phyloP scores from a whole-genome alignment of 768 basidiomycete genomes.

The Agrocybe praecox region DNA sequence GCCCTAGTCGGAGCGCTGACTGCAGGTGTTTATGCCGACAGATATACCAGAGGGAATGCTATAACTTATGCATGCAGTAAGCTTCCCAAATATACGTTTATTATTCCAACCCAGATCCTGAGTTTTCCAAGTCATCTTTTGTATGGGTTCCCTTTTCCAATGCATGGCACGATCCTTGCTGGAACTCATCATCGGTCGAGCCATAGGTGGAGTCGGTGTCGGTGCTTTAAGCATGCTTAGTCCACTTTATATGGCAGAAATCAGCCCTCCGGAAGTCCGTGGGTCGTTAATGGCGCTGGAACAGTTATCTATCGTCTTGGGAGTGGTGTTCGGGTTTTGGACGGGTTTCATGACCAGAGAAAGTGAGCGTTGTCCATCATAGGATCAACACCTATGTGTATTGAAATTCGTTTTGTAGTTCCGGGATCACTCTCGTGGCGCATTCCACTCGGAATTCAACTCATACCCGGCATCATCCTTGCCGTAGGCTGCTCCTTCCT shows the following conservation, averaged over 20 bases:
- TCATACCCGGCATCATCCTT: constrained; percentile 69
- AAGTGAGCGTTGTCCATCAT: constrained; percentile 37
- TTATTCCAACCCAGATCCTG: not conserved
- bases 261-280: constrained; percentile 77
- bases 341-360: constrained; percentile 72
- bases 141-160: constrained; percentile 73
- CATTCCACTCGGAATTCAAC: constrained; percentile 72
- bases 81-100: constrained; percentile 19
- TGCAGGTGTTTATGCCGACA: constrained; percentile 71
- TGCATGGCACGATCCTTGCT: constrained; percentile 55
- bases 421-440: constrained; percentile 71
- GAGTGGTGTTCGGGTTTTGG: constrained; percentile 86
- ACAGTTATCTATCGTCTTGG: constrained; percentile 79
- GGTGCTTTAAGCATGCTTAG: constrained; percentile 80
- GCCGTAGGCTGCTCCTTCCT: constrained; percentile 61
- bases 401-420: constrained; percentile 37
- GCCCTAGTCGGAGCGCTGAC: constrained; percentile 75
- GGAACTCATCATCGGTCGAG: constrained; percentile 69
- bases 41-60: constrained; percentile 63
- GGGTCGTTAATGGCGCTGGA: constrained; percentile 82
- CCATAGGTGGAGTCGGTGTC: constrained; percentile 80
- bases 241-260: constrained; percentile 84
- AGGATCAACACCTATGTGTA: not conserved
- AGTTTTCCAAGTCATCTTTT: constrained; percentile 58
- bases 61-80: constrained; percentile 71